phyloP scores from a whole-genome alignment of 352 stramenopile genomes.

The Phytophthora constricta region DNA sequence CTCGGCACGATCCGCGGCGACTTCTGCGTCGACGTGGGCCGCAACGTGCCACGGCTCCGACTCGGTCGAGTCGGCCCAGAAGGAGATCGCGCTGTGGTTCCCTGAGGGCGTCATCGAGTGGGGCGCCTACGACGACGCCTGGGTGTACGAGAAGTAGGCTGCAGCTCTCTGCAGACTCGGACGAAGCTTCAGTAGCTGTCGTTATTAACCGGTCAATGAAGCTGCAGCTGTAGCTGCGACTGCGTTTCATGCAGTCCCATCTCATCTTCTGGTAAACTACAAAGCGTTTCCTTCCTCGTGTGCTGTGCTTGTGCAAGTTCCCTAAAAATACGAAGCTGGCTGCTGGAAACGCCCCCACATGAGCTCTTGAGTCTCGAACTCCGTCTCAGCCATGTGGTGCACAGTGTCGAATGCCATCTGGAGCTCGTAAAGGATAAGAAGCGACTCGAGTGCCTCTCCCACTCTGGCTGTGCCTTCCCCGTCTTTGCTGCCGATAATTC shows the following conservation, averaged over 20 bases:
- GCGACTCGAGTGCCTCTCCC: conserved; percentile 21
- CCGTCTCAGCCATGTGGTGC: too few species aligned
- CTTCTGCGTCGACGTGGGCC: conserved; percentile 91
- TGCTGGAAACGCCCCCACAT: conserved; percentile 12
- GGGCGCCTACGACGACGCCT: conserved; percentile 90
- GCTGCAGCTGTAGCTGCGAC: background rate
- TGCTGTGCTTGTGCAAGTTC: background rate
- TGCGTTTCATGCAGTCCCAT: too few species aligned
- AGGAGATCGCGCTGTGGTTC: conserved; percentile 99
- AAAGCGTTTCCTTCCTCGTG: conserved; percentile 1
- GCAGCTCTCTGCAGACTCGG: background rate
- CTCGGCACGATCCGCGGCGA: conserved; percentile 95
- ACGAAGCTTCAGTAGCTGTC: background rate
- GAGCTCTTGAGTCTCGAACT: too few species aligned
- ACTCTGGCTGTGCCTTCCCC: conserved; percentile 8
- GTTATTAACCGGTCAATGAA: conserved; percentile 1
- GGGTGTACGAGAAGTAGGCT: conserved; percentile 96
- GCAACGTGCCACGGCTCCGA: conserved; percentile 95
- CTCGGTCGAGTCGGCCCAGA: conserved; percentile 96
- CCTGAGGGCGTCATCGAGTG: conserved; percentile 93
- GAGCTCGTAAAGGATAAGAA: conserved; percentile 15
- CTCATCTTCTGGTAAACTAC: too few species aligned
- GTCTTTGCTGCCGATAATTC: conserved; percentile 12
- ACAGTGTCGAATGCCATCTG: background rate
- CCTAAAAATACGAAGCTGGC: background rate